Conservation (phyloP, 2,329 filamentous ascomycete genomes). For the Phyllosticta citribraziliensis region DNA sequence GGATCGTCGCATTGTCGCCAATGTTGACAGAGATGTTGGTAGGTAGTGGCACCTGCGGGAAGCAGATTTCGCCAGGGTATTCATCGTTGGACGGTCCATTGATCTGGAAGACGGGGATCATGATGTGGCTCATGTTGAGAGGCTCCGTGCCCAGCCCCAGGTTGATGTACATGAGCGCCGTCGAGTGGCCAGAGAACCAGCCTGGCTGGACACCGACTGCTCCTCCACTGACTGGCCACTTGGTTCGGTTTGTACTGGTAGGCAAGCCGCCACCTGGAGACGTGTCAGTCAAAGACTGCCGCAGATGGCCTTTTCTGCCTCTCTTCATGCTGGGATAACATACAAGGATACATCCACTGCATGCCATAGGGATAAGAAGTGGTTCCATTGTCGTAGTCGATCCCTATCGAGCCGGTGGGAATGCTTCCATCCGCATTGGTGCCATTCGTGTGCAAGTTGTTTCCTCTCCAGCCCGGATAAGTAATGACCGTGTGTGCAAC, state of each 20-base stretch:
- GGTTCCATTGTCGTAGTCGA: slow-evolving; percentile 32
- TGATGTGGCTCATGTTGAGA: slow-evolving; percentile 75
- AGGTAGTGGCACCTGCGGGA: slow-evolving; percentile 82
- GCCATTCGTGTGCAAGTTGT: slow-evolving; percentile 72
- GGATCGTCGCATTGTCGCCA: slow-evolving; percentile 87
- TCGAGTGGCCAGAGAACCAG: slow-evolving; percentile 85
- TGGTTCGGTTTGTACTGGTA: slow-evolving; percentile 71
- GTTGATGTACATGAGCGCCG: slow-evolving; percentile 82
- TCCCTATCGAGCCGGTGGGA: slow-evolving; percentile 35
- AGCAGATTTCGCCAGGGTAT: slow-evolving; percentile 81
- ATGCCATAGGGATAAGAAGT: slow-evolving; percentile 69
- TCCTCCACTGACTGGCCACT: slow-evolving; percentile 81
- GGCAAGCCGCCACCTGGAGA: slow-evolving; percentile 70
- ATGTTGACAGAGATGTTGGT: slow-evolving; percentile 57
- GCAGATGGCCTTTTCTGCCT: no score
- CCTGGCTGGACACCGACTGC: slow-evolving; percentile 86
- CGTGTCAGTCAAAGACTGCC: background rate
- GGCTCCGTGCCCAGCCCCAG: slow-evolving; percentile 76
- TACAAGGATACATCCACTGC: slow-evolving; percentile 95
- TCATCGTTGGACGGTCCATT: slow-evolving; percentile 69
- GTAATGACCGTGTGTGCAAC: slow-evolving; percentile 72
- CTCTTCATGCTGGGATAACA: slow-evolving; percentile 28
- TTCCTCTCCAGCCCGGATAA: slow-evolving; percentile 78
- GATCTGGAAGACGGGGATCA: slow-evolving; percentile 74
- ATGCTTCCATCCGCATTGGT: slow-evolving; percentile 36